Percentiles rank a stretch among this genome's conserved stretches.
Conservation (phyloP, 371 early-diverging fungal genomes). For the Mucor saturninus region DNA sequence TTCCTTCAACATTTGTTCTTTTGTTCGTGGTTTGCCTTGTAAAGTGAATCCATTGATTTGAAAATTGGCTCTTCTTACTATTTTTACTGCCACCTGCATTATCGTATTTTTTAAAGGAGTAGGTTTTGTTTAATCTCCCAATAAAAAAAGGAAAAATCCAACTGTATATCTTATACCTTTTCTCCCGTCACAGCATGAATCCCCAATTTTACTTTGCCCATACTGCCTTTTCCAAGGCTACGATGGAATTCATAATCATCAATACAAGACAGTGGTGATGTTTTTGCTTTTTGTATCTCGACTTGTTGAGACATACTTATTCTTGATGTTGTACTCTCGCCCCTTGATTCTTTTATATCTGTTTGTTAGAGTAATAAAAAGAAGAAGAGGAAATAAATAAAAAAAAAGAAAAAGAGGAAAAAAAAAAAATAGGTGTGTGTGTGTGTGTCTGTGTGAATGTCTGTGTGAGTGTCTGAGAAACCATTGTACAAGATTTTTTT, state of each 20-base stretch:
- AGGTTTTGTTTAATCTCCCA: too few relatives aligned
- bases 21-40: conserved; percentile 13
- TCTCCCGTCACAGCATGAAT: conserved; percentile 44
- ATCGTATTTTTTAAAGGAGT: too few relatives aligned
- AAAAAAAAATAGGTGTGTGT: neutral
- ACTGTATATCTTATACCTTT: conserved; percentile 28
- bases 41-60: conserved; percentile 20
- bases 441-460: neutral
- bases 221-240: conserved; percentile 41
- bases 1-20: conserved; percentile 25
- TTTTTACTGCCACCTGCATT: conserved; percentile 45
- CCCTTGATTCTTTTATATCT: neutral
- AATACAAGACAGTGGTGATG: conserved; percentile 14
- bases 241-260: conserved; percentile 24
- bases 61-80: conserved; percentile 43
- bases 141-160: neutral
- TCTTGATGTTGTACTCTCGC: neutral
- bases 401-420: neutral
- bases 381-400: neutral
- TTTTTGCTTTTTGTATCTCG: neutral
- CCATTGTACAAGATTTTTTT: neutral
- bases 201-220: conserved; percentile 51
- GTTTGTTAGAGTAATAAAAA: neutral
- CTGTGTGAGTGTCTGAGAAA: neutral
- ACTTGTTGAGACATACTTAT: conserved; percentile 15